Conservation (phyloP, 257 asterid species). For the Parsonsia alboflavescens region DNA sequence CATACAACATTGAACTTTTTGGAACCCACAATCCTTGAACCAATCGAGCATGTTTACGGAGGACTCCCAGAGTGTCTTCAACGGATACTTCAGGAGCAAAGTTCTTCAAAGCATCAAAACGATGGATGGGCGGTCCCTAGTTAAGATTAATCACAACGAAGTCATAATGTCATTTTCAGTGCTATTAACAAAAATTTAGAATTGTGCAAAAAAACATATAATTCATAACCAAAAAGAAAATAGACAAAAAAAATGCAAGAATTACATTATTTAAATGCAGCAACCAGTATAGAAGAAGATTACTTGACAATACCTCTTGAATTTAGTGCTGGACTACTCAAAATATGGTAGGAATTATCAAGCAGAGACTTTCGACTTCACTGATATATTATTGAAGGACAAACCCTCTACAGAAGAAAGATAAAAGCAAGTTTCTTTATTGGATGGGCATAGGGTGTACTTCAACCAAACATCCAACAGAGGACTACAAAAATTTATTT, state of each 20-base stretch:
- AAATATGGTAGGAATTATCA: not conserved
- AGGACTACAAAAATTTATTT: not conserved
- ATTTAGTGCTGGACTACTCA: not conserved
- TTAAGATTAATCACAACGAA: slow-evolving; percentile 15
- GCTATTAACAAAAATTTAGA: not conserved
- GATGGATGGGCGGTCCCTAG: slow-evolving; percentile 75
- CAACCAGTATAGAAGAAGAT: too few relatives aligned
- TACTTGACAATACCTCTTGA: not conserved
- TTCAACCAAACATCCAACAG: not conserved
- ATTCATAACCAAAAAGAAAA: not conserved
- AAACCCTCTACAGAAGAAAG: not conserved
- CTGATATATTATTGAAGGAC: not conserved
- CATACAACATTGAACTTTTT: slow-evolving; percentile 45
- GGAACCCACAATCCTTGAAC: slow-evolving; percentile 95
- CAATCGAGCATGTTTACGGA: slow-evolving; percentile 57
- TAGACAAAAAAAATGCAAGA: not conserved
- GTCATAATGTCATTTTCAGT: not conserved
- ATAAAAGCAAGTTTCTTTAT: not conserved
- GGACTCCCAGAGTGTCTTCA: slow-evolving; percentile 56
- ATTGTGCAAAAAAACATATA: not conserved
- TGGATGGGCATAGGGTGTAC: not conserved
- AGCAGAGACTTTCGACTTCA: not conserved
- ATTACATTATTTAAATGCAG: not conserved
- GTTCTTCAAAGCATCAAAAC: slow-evolving; percentile 65
- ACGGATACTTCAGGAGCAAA: slow-evolving; percentile 58